Evolutionary conservation across 495 filamentous ascomycete species (phyloP), one percentile per base, ranked within the genome.

Genomic region (Penicillium subrubescens): DNA sequence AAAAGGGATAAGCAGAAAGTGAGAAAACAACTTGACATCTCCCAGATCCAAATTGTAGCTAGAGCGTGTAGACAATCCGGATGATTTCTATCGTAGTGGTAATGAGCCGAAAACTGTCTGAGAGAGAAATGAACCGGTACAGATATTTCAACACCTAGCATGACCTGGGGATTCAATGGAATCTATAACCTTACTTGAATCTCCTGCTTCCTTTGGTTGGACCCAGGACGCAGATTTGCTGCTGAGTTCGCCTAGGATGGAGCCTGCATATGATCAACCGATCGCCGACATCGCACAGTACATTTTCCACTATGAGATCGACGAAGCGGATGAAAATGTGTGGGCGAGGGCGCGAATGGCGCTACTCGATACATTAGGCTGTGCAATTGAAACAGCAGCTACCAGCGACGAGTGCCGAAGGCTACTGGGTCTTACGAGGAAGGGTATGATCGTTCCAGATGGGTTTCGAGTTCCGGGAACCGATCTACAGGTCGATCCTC

Each of bases 401-500:
- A 66, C 64, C 7, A 76, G 68, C 53, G n/a, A 23, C 1, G 76
- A 79, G 44, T 67, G 61, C 10, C 58, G 63, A 37, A 39, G 27
- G 11, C 52, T 82, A 2, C 46, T 82, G 29, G 69, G 71, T 1
- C 76, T 76, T 0, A 17, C 70, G 7, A 57, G 77, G 3, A 65
- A 66, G 17, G 70, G 67, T 2, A 71, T 71, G 1, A 51, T 39
- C 4, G 67, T 73, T 1, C 71, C 71, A 21, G 55, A 73, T 61
- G 81, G 81, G n/a, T 83, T 82, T 65, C 68, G 66, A 25, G 59
- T 83, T 0, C 81, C 81, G 1, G 81, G 81, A 0, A 83, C 81
- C n/a, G 7, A 54, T 17, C 66, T 70, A 27, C 41, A 67, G 5
- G 53, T 81, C 4, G 80, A 82, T 61, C 74, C 75, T 3, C 39